Evolutionary conservation across 208 protist genomes (phyloP), one percentile per base, ranked within the genome.

Genomic region (Trypanosoma boissoni): DNA sequence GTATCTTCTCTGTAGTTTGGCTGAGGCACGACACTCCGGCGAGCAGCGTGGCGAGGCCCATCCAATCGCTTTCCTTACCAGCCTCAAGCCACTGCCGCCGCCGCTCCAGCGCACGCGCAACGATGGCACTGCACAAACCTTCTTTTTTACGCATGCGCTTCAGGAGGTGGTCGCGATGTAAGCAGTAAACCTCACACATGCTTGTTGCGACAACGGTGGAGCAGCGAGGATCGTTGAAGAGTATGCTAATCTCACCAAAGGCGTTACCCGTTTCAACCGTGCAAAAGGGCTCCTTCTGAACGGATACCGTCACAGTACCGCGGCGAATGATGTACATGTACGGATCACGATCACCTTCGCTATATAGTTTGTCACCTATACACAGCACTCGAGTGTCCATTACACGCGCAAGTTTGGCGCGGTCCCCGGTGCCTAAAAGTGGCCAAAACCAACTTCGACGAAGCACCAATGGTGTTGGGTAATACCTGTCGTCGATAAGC

Each of bases 401-500:
- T 26, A 68, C 53, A 2, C 85, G 68, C 8, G 79, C 74, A 44
- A 95, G 77, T 64, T 87, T 80, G 27, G 91, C 77, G 37, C 85
- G 81, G 43, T 92, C 88, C 43, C 79, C 81, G 46, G 74, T 62
- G 44, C 73, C 78, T 14, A 95, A 69, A 42, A 80, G 68, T 18
- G 80, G 63, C 82, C 88, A 92, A 76, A 92, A 76, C 86, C 88
- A 95, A 63, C 83, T 92, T 32, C 86, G 80, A 78, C 84, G 76
- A 26, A 90, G 73, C 32, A 91, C 67, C 32, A 80, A 67, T 16
- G 80, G 78, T 16, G 81, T 91, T 48, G 85, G 74, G 46, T 81
- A 92, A 62, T 88, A 92, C 31, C 58, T 80, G 2, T 58, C 28
- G 16, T 68, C 65, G 58, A 95, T 34, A 31, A 91, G 77, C n/a